Conservation (phyloP, 306 rosid species). For the Herpetospermum pedunculosum region DNA sequence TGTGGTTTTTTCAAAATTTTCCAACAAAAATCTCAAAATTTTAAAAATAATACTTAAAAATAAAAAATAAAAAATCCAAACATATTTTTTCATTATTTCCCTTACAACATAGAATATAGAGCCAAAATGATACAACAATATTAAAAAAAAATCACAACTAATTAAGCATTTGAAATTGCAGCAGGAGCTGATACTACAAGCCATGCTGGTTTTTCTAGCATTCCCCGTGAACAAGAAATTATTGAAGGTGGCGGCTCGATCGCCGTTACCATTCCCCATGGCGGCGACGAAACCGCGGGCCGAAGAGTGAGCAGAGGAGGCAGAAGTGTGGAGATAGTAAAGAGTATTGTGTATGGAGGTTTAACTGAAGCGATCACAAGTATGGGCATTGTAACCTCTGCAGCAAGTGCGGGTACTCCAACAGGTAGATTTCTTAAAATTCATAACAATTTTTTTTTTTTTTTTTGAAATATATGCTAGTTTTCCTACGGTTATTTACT, state of each 20-base stretch:
- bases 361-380: slow-evolving; percentile 4
- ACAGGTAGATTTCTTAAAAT: neutral
- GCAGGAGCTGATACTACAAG: too few relatives aligned
- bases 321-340: neutral
- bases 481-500: too few relatives aligned
- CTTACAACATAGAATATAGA: too few relatives aligned
- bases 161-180: neutral
- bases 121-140: neutral
- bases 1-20: neutral
- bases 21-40: neutral
- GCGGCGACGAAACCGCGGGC: neutral
- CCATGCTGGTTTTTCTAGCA: neutral
- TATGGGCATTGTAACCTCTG: slow-evolving; percentile 3
- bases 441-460: neutral
- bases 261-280: neutral
- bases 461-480: too few relatives aligned
- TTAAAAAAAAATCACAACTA: neutral
- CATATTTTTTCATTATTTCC: too few relatives aligned
- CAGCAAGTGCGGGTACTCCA: neutral
- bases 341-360: slow-evolving; percentile 8
- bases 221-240: neutral
- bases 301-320: neutral
- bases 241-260: neutral
- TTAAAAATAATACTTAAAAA: too few relatives aligned
- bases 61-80: too few relatives aligned